Evolutionary conservation across 331 rosid species (phyloP), one percentile per base, ranked within the genome.

Genomic region (Rhamnella rubrinervis): DNA sequence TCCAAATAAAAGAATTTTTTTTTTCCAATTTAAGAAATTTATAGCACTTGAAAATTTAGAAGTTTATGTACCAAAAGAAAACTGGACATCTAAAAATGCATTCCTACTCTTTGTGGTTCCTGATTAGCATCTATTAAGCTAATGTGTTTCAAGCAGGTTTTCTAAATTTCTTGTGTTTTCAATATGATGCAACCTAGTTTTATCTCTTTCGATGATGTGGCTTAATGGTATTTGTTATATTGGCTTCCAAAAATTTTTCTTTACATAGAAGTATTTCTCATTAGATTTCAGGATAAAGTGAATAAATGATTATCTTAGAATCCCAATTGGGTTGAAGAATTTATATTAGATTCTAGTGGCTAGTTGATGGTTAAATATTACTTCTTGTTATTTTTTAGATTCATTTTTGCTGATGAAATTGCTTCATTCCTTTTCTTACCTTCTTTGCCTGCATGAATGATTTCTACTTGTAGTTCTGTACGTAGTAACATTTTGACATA

Each of bases 401-500:
- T 5, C 19, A 6, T 16, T 46, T 47, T 31, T 58, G 47, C 78
- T 39, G 23, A 65, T 15, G 16, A 31, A 58, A 6, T 55, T 77
- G 69, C 26, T 26, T 51, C 65, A 20, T 6, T 66, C 13, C 26
- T 26, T 59, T 59, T 57, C n/a, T 5, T 57, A 23, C 49, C 14
- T 19, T 56, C 7, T 25, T 16, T 28, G 12, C 21, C 49, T 53
- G 60, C 60, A 39, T 46, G 59, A 6, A 73, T 51, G 40, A 26
- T 31, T 56, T 46, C 40, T 49, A 25, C 53, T 41, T 31, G 41
- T 20, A 21, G 11, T 65, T 39, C 70, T 41, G 59, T 64, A 41
- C 52, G 13, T 63, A n/a, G 39, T 8, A 37, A 35, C 37, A 56
- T 16, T 47, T 55, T 17, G 38, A 66, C 72, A 70, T 46, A 50